Evolutionary conservation across 805 yeast species (phyloP), one percentile per base, ranked within the genome.

Genomic region (Kuraishia ogatae): DNA sequence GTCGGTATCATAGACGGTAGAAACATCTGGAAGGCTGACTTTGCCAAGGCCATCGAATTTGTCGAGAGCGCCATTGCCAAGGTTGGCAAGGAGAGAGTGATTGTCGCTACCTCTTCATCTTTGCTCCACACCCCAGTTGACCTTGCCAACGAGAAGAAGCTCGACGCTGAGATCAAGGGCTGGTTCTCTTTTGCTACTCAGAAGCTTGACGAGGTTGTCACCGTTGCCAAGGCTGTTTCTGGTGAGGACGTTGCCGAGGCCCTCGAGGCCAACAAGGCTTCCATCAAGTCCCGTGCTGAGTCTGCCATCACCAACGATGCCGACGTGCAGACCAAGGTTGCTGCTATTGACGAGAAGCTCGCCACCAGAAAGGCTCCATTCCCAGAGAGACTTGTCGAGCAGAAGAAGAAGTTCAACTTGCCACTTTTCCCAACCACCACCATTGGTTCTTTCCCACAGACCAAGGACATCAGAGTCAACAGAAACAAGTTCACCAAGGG

Each of bases 341-440:
- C 88, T 64, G 78, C 85, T 64, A 81, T 88, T 71, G 83, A 85
- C 75, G 87, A 80, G 64, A 82, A 88, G 61, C 78, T 81, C 77
- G 81, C 93, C 61, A 82, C 87, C 73, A 90, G 99, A 84, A 80
- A 83, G 74, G 75, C 90, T 66, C 85, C 94, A 60, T 94, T 94
- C 85, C 83, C 87, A 66, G 80, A 75, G 63, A 89, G 99, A 82
- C 83, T 89, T 70, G 86, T 78, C 65, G 92, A 84, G 66, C 99
- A 94, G 82, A 82, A 89, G 80, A 78, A 75, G 66, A 79, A 84
- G 72, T 89, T 88, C 82, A 88, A 94, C 82, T 82, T 94, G 75
- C 99, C 99, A 66, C 79, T 89, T 71, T 94, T 94, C 97, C 99
- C 99, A 79, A 94, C 99, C 73, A 94, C 99, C 74, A 94, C 99